These are phyloP conservation scores for Suillus cothurnatus DNA, from an alignment of 768 basidiomycete species.

Conservation along the genomic window DNA sequence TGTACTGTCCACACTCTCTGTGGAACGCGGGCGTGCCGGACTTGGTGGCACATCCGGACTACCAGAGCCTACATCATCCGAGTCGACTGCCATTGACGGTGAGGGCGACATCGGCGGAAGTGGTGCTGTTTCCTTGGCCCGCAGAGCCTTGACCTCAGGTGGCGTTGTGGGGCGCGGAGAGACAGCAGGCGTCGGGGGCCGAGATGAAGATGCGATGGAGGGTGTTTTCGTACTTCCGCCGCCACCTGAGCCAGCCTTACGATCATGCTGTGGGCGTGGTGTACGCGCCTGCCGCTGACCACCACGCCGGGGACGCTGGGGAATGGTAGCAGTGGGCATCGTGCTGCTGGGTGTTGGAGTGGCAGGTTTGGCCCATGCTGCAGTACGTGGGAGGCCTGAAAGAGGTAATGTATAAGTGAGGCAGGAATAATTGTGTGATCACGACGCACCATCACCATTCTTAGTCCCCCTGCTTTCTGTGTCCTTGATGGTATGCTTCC, in stretches of 20 bases:
- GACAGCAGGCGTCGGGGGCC: slow-evolving; percentile 57
- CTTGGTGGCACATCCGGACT: slow-evolving; percentile 47
- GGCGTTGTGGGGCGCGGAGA: slow-evolving; percentile 45
- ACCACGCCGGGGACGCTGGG: slow-evolving; percentile 47
- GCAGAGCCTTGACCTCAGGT: slow-evolving; percentile 41
- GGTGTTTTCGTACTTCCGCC: slow-evolving; percentile 42
- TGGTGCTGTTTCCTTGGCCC: slow-evolving; percentile 45
- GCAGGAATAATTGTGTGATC: slow-evolving; percentile 22
- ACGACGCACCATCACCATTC: slow-evolving; percentile 56
- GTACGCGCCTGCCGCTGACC: slow-evolving; percentile 52
- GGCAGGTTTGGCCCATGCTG: slow-evolving; percentile 61
- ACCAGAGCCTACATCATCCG: slow-evolving; percentile 51
- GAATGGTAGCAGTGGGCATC: slow-evolving; percentile 22
- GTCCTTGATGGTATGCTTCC: slow-evolving; percentile 93
- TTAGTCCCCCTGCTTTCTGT: slow-evolving; percentile 69
- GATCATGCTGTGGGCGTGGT: slow-evolving; percentile 43
- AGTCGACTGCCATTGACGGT: slow-evolving; percentile 51
- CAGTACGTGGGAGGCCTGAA: slow-evolving; percentile 63
- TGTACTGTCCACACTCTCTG: slow-evolving; percentile 38
- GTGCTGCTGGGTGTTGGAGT: slow-evolving; percentile 19
- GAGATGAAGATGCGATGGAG: slow-evolving; percentile 53
- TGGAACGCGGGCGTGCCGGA: slow-evolving; percentile 43
- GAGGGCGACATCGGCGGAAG: slow-evolving; percentile 43
- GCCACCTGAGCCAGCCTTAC: slow-evolving; percentile 38
- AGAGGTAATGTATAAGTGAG: background rate